Evolutionary conservation across 2,329 filamentous ascomycete species (phyloP).

Genomic region (Microcyclosporella mali): DNA sequence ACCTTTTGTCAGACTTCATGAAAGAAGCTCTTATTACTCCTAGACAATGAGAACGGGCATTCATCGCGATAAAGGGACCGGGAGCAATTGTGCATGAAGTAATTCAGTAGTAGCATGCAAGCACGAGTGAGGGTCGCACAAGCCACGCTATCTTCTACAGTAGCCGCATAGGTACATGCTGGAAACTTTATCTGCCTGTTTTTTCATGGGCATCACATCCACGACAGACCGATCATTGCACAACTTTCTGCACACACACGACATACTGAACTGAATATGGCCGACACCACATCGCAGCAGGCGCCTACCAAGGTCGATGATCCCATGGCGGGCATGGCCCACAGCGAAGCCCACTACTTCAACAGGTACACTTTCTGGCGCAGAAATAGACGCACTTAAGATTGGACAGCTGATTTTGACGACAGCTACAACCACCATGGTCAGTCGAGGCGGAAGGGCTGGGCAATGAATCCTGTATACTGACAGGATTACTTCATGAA

Average conservation of each 20-base stretch:
- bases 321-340: slow-evolving; percentile 64
- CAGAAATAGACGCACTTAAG: slow-evolving; percentile 5
- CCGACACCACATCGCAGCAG: slow-evolving; percentile 10
- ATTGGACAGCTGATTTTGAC: slow-evolving; percentile 36
- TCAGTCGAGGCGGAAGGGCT: slow-evolving; percentile 41
- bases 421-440: slow-evolving; percentile 95
- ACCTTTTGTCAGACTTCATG: too few relatives aligned
- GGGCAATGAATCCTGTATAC: neutral
- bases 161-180: too few relatives aligned
- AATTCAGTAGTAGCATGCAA: too few relatives aligned
- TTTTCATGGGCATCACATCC: too few relatives aligned
- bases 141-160: too few relatives aligned
- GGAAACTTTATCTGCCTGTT: too few relatives aligned
- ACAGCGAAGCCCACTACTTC: slow-evolving; percentile 98
- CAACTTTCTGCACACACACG: neutral
- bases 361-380: slow-evolving; percentile 64
- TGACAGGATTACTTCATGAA: slow-evolving; percentile 40
- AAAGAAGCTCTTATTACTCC: too few relatives aligned
- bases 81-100: too few relatives aligned
- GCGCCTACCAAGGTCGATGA: slow-evolving; percentile 17
- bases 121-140: too few relatives aligned
- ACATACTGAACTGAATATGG: slow-evolving; percentile 2
- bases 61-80: too few relatives aligned
- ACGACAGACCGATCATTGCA: too few relatives aligned
- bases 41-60: too few relatives aligned